A percentile compares a stretch with the other conserved stretches of the same genome.
These are phyloP conservation scores for Tricholoma matsutake DNA, from an alignment of 768 basidiomycete genomes.

Conservation along the genomic window DNA sequence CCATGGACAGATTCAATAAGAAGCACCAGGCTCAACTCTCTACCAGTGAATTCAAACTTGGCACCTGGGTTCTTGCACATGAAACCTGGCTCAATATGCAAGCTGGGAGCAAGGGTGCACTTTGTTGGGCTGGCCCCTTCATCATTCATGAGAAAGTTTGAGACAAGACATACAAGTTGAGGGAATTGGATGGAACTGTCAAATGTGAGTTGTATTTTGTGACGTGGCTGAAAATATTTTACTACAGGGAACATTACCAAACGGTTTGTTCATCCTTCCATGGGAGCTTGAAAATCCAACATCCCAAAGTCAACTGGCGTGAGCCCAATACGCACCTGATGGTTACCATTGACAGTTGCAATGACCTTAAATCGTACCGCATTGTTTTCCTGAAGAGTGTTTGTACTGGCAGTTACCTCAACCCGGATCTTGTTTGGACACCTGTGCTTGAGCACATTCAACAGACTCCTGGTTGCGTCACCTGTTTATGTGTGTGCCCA, in stretches of 20 bases:
- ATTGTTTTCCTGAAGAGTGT: too few species aligned
- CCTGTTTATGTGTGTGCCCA: not conserved
- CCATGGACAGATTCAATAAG: conserved; percentile 22
- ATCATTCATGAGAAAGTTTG: conserved; percentile 19
- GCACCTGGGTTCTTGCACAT: conserved; percentile 28
- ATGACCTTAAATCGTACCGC: not conserved
- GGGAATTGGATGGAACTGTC: conserved; percentile 12
- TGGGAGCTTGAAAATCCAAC: too few species aligned
- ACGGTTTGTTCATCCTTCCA: not conserved
- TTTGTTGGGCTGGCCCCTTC: conserved; percentile 27
- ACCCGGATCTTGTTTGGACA: not conserved
- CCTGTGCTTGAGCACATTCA: not conserved
- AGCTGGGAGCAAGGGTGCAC: conserved; percentile 27
- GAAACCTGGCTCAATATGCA: conserved; percentile 28
- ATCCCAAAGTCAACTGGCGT: too few species aligned
- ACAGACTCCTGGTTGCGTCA: not conserved
- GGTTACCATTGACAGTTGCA: not conserved
- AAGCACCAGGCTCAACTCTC: conserved; percentile 11
- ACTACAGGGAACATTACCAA: not conserved
- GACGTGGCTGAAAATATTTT: conserved; percentile 9
- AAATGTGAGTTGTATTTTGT: conserved; percentile 11
- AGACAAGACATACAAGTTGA: not conserved
- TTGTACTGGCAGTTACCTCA: not conserved
- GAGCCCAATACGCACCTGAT: too few species aligned
- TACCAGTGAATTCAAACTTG: conserved; percentile 17